Conservation (phyloP, 352 stramenopile species). For the Ophiocytium majus region DNA sequence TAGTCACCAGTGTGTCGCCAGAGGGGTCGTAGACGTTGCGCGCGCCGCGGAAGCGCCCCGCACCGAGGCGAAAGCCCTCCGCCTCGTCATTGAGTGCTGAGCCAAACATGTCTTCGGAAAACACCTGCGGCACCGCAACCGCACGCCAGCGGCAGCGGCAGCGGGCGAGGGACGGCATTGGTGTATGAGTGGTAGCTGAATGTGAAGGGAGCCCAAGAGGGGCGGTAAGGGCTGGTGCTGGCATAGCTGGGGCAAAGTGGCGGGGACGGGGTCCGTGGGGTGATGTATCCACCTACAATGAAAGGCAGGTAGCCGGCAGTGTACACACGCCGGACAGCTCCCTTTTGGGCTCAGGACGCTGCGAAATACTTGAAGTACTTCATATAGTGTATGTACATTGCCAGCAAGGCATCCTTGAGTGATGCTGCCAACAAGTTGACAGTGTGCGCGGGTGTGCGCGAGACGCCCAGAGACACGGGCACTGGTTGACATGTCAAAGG, state of each 20-base stretch:
- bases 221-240: too few species aligned
- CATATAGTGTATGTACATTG: too few species aligned
- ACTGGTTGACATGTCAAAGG: not conserved
- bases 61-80: not conserved
- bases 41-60: not conserved
- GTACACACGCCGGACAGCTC: too few species aligned
- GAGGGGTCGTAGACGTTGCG: conserved; percentile 11
- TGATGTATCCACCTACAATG: too few species aligned
- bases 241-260: too few species aligned
- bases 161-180: not conserved
- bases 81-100: not conserved
- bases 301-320: too few species aligned
- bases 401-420: too few species aligned
- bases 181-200: not conserved
- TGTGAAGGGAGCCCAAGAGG: not conserved
- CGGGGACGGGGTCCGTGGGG: not conserved
- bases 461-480: not conserved
- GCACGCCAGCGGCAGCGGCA: not conserved
- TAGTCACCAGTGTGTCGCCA: not conserved
- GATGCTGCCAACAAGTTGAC: too few species aligned
- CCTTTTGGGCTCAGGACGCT: too few species aligned
- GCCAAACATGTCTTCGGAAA: conserved; percentile 7
- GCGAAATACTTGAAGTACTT: too few species aligned
- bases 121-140: not conserved
- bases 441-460: not conserved